Conservation (phyloP, 306 rosid species). For the Cucurbita pepo region DNA sequence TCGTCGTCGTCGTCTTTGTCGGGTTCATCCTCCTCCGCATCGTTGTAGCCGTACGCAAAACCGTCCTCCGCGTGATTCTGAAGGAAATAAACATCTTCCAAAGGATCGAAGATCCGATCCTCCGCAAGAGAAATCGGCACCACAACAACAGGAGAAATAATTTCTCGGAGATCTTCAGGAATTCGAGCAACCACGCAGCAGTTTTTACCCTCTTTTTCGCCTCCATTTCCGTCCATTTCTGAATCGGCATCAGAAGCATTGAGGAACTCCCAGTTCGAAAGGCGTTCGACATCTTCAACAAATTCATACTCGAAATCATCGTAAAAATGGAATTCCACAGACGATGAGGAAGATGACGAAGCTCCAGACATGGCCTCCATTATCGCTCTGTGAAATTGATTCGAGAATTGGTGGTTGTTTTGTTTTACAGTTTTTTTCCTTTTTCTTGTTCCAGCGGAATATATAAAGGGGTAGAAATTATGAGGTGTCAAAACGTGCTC, state of each 20-base stretch:
- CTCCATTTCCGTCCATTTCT: background rate
- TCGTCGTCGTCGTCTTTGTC: slow-evolving; percentile 3
- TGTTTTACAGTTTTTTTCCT: background rate
- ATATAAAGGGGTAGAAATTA: background rate
- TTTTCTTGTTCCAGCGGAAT: background rate
- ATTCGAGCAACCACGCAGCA: background rate
- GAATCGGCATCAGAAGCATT: slow-evolving; percentile 18
- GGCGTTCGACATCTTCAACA: slow-evolving; percentile 6
- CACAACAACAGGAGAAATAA: slow-evolving; percentile 11
- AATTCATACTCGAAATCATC: slow-evolving; percentile 9
- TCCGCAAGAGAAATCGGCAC: slow-evolving; percentile 2
- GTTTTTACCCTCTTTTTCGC: background rate
- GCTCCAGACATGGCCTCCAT: background rate
- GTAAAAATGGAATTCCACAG: background rate
- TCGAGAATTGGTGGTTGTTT: background rate
- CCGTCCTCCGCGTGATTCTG: background rate
- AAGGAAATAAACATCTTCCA: background rate
- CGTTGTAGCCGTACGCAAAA: background rate
- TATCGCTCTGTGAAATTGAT: background rate
- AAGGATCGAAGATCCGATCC: background rate
- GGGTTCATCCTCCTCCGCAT: background rate
- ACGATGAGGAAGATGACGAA: background rate
- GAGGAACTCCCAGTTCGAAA: slow-evolving; percentile 44
- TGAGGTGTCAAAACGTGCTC: background rate
- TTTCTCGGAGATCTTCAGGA: slow-evolving; percentile 16